These are phyloP conservation scores for Umbelopsis vinacea DNA, from an alignment of 192 early-diverging fungal species.

Conservation along the genomic window DNA sequence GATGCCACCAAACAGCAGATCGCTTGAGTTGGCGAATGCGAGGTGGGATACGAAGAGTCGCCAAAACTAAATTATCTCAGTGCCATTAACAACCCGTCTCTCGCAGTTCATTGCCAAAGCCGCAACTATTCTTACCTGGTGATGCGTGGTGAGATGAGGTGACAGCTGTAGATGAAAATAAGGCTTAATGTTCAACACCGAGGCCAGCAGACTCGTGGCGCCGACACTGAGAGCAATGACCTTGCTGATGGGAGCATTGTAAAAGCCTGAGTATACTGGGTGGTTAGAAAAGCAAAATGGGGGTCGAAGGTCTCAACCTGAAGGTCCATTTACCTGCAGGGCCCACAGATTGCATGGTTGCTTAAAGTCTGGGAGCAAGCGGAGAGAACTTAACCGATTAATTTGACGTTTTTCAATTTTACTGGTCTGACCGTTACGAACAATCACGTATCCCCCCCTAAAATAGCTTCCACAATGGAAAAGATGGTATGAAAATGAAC, in stretches of 20 bases:
- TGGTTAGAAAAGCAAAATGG: neutral
- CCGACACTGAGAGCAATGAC: conserved; percentile 52
- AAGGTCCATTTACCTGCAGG: conserved; percentile 23
- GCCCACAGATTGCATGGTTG: conserved; percentile 29
- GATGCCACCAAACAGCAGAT: conserved; percentile 63
- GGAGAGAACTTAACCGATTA: neutral
- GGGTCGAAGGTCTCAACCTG: too few relatives aligned
- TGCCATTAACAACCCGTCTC: neutral
- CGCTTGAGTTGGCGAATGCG: conserved; percentile 58
- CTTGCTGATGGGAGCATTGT: conserved; percentile 69
- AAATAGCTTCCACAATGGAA: neutral
- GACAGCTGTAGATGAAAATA: conserved; percentile 57
- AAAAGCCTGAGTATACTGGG: conserved; percentile 53
- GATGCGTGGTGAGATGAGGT: conserved; percentile 61
- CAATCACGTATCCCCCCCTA: neutral
- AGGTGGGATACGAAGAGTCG: conserved; percentile 59
- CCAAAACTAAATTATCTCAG: conserved; percentile 56
- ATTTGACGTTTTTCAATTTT: conserved; percentile 17
- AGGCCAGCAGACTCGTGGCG: conserved; percentile 49
- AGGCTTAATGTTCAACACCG: conserved; percentile 56
- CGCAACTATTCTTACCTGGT: conserved; percentile 51
- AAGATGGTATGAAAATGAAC: neutral
- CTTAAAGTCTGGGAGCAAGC: neutral
- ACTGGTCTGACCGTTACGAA: neutral
- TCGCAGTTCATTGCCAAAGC: neutral